Conservation (phyloP, 202 grass and related monocot species). For the Carex arenaria region DNA sequence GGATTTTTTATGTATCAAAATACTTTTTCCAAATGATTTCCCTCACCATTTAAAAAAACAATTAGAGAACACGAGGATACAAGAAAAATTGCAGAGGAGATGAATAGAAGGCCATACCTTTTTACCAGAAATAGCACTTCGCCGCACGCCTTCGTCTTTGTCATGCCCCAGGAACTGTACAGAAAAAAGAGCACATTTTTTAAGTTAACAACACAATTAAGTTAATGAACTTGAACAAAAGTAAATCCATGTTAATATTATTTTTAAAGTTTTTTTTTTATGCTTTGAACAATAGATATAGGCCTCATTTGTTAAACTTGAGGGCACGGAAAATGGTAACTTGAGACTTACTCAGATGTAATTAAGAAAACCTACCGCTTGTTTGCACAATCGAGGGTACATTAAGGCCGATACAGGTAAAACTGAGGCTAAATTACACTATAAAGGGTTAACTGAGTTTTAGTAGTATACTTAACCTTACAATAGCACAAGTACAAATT, state of each 20-base stretch:
- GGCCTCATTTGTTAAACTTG: background rate
- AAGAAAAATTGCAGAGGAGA: background rate
- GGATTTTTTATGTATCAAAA: background rate
- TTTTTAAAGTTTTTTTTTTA: background rate
- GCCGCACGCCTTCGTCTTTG: conserved; percentile 68
- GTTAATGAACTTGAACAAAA: background rate
- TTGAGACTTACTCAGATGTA: background rate
- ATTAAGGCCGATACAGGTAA: background rate
- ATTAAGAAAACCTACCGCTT: background rate
- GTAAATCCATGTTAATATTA: background rate
- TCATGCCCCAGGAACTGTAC: conserved; percentile 73
- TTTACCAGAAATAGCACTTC: conserved; percentile 97
- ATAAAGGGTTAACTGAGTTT: background rate
- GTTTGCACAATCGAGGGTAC: background rate
- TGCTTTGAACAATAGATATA: background rate
- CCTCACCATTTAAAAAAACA: background rate
- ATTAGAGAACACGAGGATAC: background rate
- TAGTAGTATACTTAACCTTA: background rate
- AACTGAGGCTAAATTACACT: background rate
- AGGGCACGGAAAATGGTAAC: background rate
- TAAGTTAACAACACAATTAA: background rate
- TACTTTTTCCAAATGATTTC: background rate
- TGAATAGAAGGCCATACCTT: conserved; percentile 44
- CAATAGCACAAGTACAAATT: background rate
- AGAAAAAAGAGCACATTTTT: background rate